These are phyloP conservation scores for Flaveria trinervia DNA, from an alignment of 129 eudicot genomes.

Conservation along the genomic window DNA sequence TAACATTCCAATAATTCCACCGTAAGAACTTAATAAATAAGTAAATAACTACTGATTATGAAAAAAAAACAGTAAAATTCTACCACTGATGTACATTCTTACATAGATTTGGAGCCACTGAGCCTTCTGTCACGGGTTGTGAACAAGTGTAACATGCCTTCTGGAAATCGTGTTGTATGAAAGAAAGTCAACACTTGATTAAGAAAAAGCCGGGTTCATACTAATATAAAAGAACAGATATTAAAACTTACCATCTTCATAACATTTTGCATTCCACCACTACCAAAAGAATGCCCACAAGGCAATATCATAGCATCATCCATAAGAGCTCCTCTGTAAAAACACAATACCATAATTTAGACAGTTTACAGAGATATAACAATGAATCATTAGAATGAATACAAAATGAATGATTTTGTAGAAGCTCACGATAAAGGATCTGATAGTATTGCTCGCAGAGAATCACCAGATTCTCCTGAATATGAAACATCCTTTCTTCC, in stretches of 20 bases:
- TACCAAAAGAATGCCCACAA: constrained; percentile 95
- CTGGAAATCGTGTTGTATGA: constrained; percentile 43
- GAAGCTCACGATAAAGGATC: constrained; percentile 84
- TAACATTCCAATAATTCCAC: not conserved
- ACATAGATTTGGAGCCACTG: constrained; percentile 78
- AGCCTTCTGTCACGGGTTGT: constrained; percentile 67
- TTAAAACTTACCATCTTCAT: constrained; percentile 57
- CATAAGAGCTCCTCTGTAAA: constrained; percentile 83
- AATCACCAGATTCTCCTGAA: constrained; percentile 66
- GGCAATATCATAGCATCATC: constrained; percentile 94
- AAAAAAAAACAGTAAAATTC: not conserved
- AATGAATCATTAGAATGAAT: not conserved
- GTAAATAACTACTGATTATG: not conserved
- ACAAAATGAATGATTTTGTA: not conserved
- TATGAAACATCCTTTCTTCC: constrained; percentile 65
- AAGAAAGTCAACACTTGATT: constrained; percentile 16
- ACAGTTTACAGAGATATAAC: not conserved
- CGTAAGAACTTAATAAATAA: not conserved
- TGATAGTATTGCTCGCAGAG: constrained; percentile 68
- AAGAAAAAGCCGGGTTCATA: not conserved
- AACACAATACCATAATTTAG: constrained; percentile 24
- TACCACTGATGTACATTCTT: constrained; percentile 30
- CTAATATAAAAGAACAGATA: not conserved
- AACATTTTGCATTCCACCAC: constrained; percentile 75
- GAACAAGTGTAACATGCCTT: constrained; percentile 87